These are phyloP conservation scores for Aspergillus awamori DNA, from an alignment of 2,329 filamentous ascomycete genomes.

Conservation along the genomic window DNA sequence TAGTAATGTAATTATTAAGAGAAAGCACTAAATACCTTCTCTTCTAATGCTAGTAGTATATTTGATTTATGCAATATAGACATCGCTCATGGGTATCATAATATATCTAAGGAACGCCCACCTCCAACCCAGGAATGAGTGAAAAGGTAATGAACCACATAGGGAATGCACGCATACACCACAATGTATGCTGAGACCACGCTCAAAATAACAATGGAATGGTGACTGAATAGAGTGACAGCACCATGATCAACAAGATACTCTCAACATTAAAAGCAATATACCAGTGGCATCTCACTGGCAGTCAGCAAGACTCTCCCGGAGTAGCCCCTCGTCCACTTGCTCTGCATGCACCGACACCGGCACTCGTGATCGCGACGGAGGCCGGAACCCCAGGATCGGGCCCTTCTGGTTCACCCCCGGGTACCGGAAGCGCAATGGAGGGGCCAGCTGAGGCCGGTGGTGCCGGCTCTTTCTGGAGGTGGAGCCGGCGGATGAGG, in stretches of 20 bases:
- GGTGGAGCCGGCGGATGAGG: slow-evolving; percentile 66
- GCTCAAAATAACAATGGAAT: neutral
- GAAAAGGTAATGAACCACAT: neutral
- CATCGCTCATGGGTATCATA: slow-evolving; percentile 21
- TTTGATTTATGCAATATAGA: neutral
- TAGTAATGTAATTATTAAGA: too few relatives aligned
- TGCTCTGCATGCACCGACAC: slow-evolving; percentile 60
- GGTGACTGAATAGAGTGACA: slow-evolving; percentile 3
- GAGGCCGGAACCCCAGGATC: slow-evolving; percentile 70
- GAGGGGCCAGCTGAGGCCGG: slow-evolving; percentile 9
- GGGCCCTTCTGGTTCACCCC: slow-evolving; percentile 79
- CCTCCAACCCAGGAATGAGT: neutral
- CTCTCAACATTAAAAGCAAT: neutral
- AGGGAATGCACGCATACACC: neutral
- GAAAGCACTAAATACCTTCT: neutral
- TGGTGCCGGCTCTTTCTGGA: slow-evolving; percentile 40
- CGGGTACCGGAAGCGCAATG: slow-evolving; percentile 54
- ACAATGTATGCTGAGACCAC: neutral
- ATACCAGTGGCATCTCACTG: slow-evolving; percentile 31
- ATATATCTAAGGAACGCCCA: slow-evolving; percentile 9
- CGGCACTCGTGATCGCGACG: slow-evolving; percentile 57
- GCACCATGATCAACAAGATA: slow-evolving; percentile 3
- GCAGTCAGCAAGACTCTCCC: slow-evolving; percentile 58
- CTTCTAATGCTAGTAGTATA: neutral
- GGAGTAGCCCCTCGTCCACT: slow-evolving; percentile 63